Conservation (phyloP, 371 early-diverging fungal genomes). For the Mucor indicus region DNA sequence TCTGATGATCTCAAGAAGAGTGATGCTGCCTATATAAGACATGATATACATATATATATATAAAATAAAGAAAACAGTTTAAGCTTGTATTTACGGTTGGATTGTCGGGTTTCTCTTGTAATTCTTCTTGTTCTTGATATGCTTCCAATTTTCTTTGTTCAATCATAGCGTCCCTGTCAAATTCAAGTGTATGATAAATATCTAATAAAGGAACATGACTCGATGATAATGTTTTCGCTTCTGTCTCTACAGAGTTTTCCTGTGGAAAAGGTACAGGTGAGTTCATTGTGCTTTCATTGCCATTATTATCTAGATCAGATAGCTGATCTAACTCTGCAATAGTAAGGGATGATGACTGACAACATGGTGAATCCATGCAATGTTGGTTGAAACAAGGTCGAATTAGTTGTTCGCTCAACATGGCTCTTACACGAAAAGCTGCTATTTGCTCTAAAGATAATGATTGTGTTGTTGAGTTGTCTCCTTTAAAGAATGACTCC, state of each 20-base stretch:
- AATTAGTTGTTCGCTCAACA: slow-evolving; percentile 69
- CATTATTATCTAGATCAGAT: neutral
- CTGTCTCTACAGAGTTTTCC: no score
- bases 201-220: slow-evolving; percentile 56
- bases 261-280: neutral
- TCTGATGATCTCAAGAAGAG: slow-evolving; percentile 1
- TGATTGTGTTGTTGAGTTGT: no score
- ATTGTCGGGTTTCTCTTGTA: slow-evolving; percentile 33
- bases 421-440: slow-evolving; percentile 62
- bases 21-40: no score
- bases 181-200: slow-evolving; percentile 76
- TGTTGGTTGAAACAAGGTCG: slow-evolving; percentile 43
- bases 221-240: neutral
- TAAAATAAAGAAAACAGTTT: neutral
- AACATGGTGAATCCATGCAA: slow-evolving; percentile 35
- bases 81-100: neutral
- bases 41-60: neutral
- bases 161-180: slow-evolving; percentile 63
- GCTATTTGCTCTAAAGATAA: slow-evolving; percentile 21
- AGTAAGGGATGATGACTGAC: slow-evolving; percentile 11
- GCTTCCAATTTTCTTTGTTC: slow-evolving; percentile 53
- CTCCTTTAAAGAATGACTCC: no score
- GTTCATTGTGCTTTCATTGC: neutral
- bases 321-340: slow-evolving; percentile 3
- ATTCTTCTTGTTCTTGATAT: slow-evolving; percentile 40